phyloP scores from a whole-genome alignment of 2,329 filamentous ascomycete genomes.

The Nemania abortiva region DNA sequence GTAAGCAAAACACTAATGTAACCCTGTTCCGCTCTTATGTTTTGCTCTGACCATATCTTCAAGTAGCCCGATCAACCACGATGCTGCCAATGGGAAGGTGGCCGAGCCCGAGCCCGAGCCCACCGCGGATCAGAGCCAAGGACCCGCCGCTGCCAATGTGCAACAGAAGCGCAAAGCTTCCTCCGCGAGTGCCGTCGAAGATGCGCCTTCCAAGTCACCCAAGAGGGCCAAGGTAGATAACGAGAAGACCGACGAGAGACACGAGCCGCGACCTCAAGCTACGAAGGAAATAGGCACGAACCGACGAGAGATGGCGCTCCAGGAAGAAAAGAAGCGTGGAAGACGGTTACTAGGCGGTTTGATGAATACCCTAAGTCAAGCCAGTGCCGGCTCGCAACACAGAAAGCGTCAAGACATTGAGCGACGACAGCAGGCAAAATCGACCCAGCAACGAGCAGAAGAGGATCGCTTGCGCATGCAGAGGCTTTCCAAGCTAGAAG shows the following conservation, averaged over 20 bases:
- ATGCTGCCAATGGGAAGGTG: constrained; percentile 34
- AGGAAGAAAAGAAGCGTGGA: constrained; percentile 84
- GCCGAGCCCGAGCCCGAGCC: constrained; percentile 30
- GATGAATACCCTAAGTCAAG: constrained; percentile 82
- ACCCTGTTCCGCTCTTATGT: not conserved
- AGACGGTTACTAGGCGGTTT: constrained; percentile 88
- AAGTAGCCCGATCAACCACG: constrained; percentile 40
- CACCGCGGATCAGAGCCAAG: constrained; percentile 30
- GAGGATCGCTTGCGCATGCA: constrained; percentile 75
- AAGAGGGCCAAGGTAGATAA: constrained; percentile 45
- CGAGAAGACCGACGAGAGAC: constrained; percentile 38
- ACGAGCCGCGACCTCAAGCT: constrained; percentile 27
- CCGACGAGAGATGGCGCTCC: constrained; percentile 59
- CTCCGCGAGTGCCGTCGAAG: constrained; percentile 38
- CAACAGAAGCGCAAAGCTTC: constrained; percentile 53
- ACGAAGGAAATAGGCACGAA: constrained; percentile 43
- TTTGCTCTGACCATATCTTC: constrained; percentile 25
- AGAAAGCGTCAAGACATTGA: constrained; percentile 84
- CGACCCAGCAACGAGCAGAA: constrained; percentile 78
- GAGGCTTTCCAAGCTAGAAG: constrained; percentile 72
- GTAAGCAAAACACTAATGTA: constrained; percentile 33
- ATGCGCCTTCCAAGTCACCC: constrained; percentile 43
- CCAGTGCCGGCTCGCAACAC: constrained; percentile 70
- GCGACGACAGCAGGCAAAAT: constrained; percentile 81
- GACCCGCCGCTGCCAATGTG: constrained; percentile 20